Base-by-base conservation (phyloP, 176 grass and related monocot species). In the Oryza meridionalis region DNA sequence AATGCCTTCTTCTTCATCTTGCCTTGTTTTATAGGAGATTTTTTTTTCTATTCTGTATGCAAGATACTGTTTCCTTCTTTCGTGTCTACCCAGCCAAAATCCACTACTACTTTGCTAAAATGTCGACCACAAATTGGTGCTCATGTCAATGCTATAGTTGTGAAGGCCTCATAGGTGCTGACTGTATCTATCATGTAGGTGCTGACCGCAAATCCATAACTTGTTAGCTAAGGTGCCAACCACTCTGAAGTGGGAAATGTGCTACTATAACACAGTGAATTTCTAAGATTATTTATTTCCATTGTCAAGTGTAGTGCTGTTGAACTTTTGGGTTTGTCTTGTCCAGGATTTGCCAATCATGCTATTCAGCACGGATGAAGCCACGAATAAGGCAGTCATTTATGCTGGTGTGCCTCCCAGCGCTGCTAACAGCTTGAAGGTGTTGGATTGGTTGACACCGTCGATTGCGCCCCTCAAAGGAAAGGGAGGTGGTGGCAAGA, bases 401-500 rank as follows among this genome's bases (percentile, higher is more conserved):
- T 95, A 90, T 47, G 96, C 93, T 22, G 93, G 87, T 10, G 91
- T 95, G 6, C 96, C 96, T 40, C 61, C 82, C 9, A 86, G 66
- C 19, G 47, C 44, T 47, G 69, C 89, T 35, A 90, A 61, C 59
- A 85, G 93, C 74, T 53, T 94, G 37, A 87, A 76, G 31, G 96
- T 96, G 76, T 81, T 99, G 81, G 96, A 99, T 22, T 99, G 96
- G 96, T 63, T 99, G 55, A 92, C 88, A 16, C 87, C 90, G 67
- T 84, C 93, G 26, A 90, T 99, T 86, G 89, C 45, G 63, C 96
- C 96, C 9, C 89, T 98, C 1, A 93, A 92, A 13, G 93, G 96
- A 78, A 95, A 82, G 58, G 96, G 96, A 19, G 96, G 93, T 29
- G 93, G 96, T 9, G 93, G 91, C 81, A 98, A 98, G 80, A 98